A percentile compares a stretch with the other conserved stretches of the same genome.
Evolutionary conservation across 2,329 filamentous ascomycete genomes (phyloP).

Genomic region (Claviceps humidiphila): DNA sequence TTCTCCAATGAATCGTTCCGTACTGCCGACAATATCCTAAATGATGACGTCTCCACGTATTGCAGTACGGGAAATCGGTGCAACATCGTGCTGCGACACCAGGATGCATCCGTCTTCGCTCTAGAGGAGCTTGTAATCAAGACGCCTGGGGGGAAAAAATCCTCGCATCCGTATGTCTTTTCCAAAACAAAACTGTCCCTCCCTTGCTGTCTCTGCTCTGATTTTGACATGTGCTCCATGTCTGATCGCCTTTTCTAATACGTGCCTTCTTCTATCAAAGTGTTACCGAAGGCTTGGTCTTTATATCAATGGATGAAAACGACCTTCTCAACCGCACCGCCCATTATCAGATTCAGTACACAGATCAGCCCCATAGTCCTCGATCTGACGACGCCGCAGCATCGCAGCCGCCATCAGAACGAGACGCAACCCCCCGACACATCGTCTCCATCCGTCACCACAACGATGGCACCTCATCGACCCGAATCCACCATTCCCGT

Average conservation of each 20-base stretch:
- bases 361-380: slow-evolving; percentile 11
- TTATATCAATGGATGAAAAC: slow-evolving; percentile 74
- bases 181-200: background rate
- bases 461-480: slow-evolving; percentile 32
- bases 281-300: slow-evolving; percentile 83
- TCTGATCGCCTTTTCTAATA: background rate
- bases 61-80: slow-evolving; percentile 80
- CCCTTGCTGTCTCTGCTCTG: background rate
- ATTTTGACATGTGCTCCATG: background rate
- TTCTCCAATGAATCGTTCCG: slow-evolving; percentile 51
- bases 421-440: slow-evolving; percentile 13
- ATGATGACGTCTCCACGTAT: slow-evolving; percentile 73
- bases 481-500: slow-evolving; percentile 2
- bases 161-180: slow-evolving; percentile 67
- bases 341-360: slow-evolving; percentile 61
- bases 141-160: slow-evolving; percentile 60
- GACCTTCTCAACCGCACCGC: slow-evolving; percentile 61
- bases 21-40: slow-evolving; percentile 68
- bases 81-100: slow-evolving; percentile 75
- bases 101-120: slow-evolving; percentile 66
- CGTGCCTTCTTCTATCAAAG: slow-evolving; percentile 25
- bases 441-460: slow-evolving; percentile 40
- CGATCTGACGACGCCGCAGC: background rate
- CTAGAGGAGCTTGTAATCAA: slow-evolving; percentile 80
- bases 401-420: slow-evolving; percentile 10